These are phyloP conservation scores for Amaranthus hypochondriacus DNA, from an alignment of 148 eudicot genomes.

Conservation along the genomic window DNA sequence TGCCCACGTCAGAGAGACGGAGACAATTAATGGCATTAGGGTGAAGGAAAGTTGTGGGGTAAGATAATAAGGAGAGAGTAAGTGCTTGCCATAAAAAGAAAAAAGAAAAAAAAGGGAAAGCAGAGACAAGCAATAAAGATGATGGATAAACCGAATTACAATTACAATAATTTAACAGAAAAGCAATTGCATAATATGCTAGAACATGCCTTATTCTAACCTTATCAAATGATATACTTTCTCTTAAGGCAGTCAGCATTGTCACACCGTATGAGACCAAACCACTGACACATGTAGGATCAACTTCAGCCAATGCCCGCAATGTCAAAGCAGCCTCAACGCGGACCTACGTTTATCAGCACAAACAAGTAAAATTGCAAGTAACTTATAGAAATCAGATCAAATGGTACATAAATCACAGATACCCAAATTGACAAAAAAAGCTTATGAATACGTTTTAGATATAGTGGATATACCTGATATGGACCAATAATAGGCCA, in stretches of 20 bases:
- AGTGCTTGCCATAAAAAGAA: too few species aligned
- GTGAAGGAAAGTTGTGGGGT: too few species aligned
- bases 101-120: too few species aligned
- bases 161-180: not conserved
- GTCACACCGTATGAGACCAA: slow-evolving; percentile 90
- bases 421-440: not conserved
- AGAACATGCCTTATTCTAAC: slow-evolving; percentile 30
- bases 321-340: slow-evolving; percentile 90
- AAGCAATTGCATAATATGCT: not conserved
- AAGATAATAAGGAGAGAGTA: too few species aligned
- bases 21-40: too few species aligned
- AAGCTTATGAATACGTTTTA: too few species aligned
- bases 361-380: not conserved
- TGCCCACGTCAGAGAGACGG: too few species aligned
- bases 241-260: slow-evolving; percentile 69
- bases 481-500: not conserved
- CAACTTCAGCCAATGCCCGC: slow-evolving; percentile 93
- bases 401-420: not conserved
- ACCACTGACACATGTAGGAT: slow-evolving; percentile 97
- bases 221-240: slow-evolving; percentile 86
- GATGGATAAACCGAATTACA: too few species aligned
- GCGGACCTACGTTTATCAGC: slow-evolving; percentile 52
- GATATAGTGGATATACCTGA: not conserved
- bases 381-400: not conserved
- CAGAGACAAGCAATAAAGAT: too few species aligned